Base-by-base conservation (phyloP, 306 rosid genomes). In the Biancaea sappan region DNA sequence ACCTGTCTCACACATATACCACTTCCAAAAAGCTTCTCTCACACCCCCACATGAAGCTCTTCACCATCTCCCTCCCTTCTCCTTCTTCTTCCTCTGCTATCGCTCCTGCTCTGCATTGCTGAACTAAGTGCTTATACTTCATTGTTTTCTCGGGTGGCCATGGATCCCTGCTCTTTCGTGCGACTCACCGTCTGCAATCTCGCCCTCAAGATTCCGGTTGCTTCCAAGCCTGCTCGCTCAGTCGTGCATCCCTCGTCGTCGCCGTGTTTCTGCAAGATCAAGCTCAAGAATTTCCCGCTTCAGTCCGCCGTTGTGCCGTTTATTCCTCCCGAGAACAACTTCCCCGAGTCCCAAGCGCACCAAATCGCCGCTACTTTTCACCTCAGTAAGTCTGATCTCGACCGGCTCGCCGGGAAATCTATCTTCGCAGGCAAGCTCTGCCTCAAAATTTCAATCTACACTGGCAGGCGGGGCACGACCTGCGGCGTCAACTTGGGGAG, bases 141-240 rank as follows among this genome's bases (percentile, higher is more conserved):
- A 0, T 32, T 8, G 2, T 28, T 11, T n/a, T 9, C 1, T 63
- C 21, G 2, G 0, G 21, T 12, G 34, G 2, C 64, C 16, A 92
- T 92, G 97, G 97, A 92, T 89, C 97, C 97, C 0, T 92, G 96
- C 72, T 91, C 90, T 34, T 92, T 92, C 31, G 89, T 87, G 10
- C 81, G 93, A 0, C 76, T 92, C 59, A 87, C 89, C 16, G 89
- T 92, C 0, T 85, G 83, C 2, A 87, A 87, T 76, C 85, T 92
- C 22, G 97, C 97, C 2, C 86, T 92, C 22, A 89, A 92, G 74
- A 69, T 92, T 43, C 97, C 92, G 5, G 87, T 88, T 1, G 97
- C 96, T 7, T 85, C 96, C 0, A 92, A 88, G n/a, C 84, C 96
- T 0, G 88, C 96, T 5, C 89, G 86, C 24, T 88, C 96, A 37